Evolutionary conservation across 805 yeast genomes (phyloP), one percentile per base, ranked within the genome.

Genomic region (Nakazawaea ernobii): DNA sequence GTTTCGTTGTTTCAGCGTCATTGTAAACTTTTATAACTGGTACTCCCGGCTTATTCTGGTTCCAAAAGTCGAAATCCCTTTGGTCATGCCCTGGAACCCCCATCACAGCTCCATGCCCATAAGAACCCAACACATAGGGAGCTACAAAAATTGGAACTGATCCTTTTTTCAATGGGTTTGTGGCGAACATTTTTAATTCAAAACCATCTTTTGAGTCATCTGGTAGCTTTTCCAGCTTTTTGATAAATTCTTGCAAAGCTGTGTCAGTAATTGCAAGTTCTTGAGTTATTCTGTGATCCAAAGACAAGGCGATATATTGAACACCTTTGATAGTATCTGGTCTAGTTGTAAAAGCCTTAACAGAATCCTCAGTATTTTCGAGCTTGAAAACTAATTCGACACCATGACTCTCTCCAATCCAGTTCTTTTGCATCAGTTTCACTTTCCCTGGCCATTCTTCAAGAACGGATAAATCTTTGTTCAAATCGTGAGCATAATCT

Each of bases 71-170:
- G 55, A 60, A 79, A 59, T 94, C 99, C 51, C 98, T 74, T 39
- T 71, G 69, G 63, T 94, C 98, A 62, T 91, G 97, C 0, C 86
- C 96, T 2, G 99, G 99, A 57, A 95, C 88, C 1, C 99, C 99
- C 98, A 94, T 92, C 0, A 92, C 98, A 0, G 96, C 96, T 35
- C 97, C 96, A 48, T 80, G 80, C 0, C 97, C 97, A 59, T 92
- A 92, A 3, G 76, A 68, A 4, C 86, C 81, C 32, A 92, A 61
- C 0, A 92, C 98, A 62, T 91, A 94, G 0, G 97, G 96, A 0
- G 98, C 97, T 2, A 76, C 91, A 67, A 77, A 94, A 0, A 92
- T 80, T 0, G 97, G 97, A 5, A 92, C 49, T 13, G 46, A 49
- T 2, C 63, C 59, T 1, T 69, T 61, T 32, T 66, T 65, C 1